A percentile compares a stretch with the other conserved stretches of the same genome.
These are phyloP conservation scores for Quillaja saponaria DNA, from an alignment of 306 rosid genomes.

Conservation along the genomic window DNA sequence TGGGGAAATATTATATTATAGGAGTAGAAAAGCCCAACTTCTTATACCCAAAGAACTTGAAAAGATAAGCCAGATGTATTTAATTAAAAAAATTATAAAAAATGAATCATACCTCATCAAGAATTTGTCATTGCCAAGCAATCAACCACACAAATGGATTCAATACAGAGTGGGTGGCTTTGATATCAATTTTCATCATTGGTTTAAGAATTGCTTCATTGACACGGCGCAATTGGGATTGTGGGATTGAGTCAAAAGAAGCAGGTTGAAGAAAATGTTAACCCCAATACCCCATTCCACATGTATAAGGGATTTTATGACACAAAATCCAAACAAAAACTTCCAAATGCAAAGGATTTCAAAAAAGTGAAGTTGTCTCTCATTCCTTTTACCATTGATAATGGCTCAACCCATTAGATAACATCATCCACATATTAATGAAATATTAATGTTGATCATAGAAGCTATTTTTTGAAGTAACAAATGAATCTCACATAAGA, in stretches of 20 bases:
- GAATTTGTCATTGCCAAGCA: slow-evolving; percentile 39
- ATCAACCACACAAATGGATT: slow-evolving; percentile 32
- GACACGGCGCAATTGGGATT: slow-evolving; percentile 29
- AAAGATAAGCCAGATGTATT: slow-evolving; percentile 24
- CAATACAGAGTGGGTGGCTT: slow-evolving; percentile 35
- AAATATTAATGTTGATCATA: no score
- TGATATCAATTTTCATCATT: slow-evolving; percentile 22
- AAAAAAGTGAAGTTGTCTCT: neutral
- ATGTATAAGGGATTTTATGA: slow-evolving; percentile 24
- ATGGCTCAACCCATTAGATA: slow-evolving; percentile 17
- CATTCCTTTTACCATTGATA: neutral
- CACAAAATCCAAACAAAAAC: slow-evolving; percentile 32
- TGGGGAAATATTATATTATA: no score
- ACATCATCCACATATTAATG: no score
- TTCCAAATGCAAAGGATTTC: slow-evolving; percentile 23
- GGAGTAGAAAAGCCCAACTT: slow-evolving; percentile 23
- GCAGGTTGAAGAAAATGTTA: slow-evolving; percentile 27
- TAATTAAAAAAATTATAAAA: slow-evolving; percentile 1
- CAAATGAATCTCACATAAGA: no score
- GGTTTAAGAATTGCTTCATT: slow-evolving; percentile 35
- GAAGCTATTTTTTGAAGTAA: no score
- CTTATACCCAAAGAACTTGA: slow-evolving; percentile 4
- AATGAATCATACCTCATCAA: slow-evolving; percentile 32
- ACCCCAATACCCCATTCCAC: slow-evolving; percentile 13
- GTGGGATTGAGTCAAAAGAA: slow-evolving; percentile 31